Conservation (phyloP, 495 filamentous ascomycete species). For the Hypoxylon fuscum region DNA sequence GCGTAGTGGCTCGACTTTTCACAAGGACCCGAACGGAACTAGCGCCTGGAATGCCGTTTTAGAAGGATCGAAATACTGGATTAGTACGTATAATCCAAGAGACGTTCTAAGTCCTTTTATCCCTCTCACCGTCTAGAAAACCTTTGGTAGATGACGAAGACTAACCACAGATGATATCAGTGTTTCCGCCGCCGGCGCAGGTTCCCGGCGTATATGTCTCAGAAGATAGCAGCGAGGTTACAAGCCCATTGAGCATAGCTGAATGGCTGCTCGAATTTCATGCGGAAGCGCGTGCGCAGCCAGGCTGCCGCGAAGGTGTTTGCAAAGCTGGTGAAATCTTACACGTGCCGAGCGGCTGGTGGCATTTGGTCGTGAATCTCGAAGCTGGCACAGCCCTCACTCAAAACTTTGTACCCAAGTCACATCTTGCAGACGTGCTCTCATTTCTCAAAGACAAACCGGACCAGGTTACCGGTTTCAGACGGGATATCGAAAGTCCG, state of each 20-base stretch:
- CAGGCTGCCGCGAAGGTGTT: constrained; percentile 86
- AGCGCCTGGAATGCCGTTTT: constrained; percentile 97
- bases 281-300: constrained; percentile 78
- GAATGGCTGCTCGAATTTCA: constrained; percentile 96
- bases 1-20: constrained; percentile 92
- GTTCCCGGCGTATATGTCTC: constrained; percentile 91
- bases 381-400: constrained; percentile 87
- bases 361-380: constrained; percentile 94
- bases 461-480: constrained; percentile 88
- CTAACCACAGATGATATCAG: constrained; percentile 16
- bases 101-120: not conserved
- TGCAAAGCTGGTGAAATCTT: constrained; percentile 89
- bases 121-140: no score
- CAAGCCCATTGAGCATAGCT: constrained; percentile 91
- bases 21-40: constrained; percentile 77
- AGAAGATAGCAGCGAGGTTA: constrained; percentile 92
- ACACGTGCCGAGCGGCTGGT: constrained; percentile 94
- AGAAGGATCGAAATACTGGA: constrained; percentile 95
- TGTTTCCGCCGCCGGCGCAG: constrained; percentile 71
- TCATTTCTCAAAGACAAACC: constrained; percentile 84
- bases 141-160: not conserved
- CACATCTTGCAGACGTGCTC: constrained; percentile 76
- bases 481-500: constrained; percentile 74
- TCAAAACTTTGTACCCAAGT: constrained; percentile 91
- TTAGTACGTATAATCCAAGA: constrained; percentile 67